Evolutionary conservation across 2,329 filamentous ascomycete genomes (phyloP), one percentile per base, ranked within the genome.

Genomic region (Beauveria rudraprayagi): DNA sequence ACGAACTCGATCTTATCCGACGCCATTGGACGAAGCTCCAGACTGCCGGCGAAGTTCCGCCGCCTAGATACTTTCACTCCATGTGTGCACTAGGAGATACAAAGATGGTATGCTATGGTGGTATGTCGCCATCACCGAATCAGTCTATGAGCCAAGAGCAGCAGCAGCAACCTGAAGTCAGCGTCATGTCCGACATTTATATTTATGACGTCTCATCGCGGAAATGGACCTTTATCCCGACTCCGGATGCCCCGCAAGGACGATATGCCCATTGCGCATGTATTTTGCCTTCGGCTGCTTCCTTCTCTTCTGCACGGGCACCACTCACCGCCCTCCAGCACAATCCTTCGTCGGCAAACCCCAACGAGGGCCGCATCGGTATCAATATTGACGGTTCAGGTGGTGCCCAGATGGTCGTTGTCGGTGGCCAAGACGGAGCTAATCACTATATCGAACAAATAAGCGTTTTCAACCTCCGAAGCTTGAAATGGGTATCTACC

Each of bases 361-460:
- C 91, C 2, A 94, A 97, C 70, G 90, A 94, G 70, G 93, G 93
- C 17, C 85, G 89, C 3, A 87, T 97, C 61, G 93, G 93, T 3
- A 88, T 96, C 62, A 89, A 89, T 64, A 86, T 97, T 63, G 92
- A 99, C 72, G 93, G 94, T 0, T 85, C 86, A 22, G 94, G 94
- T 17, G 94, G 94, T 37, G 91, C 94, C 1, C 93, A 99, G 73
- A 97, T 99, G 93, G 84, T 99, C 6, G 88, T 99, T 16, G 92
- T 97, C 8, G 94, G 94, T 63, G 94, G 94, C 0, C 94, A 99
- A 73, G 94, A 99, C 70, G 94, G 90, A 59, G 88, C 89, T n/a
- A 99, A 99, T 72, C 92, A 96, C 72, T 99, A 99, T 71, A 99
- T 99, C 66, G 93, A 99, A 74, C 92, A 99, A 74, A 95, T 99